Conservation (phyloP, 352 stramenopile species). For the Globisporangium parvum region DNA sequence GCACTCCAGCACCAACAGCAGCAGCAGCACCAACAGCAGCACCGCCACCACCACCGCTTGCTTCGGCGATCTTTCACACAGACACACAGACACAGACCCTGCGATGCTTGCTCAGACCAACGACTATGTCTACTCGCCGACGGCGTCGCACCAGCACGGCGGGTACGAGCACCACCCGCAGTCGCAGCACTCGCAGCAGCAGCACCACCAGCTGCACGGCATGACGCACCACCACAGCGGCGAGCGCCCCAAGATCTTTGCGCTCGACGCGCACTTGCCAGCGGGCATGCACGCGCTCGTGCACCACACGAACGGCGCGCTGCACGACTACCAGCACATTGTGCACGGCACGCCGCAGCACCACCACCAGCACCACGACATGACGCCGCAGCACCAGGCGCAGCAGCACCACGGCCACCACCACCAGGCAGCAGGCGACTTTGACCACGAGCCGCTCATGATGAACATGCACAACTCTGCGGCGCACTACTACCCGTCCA, state of each 20-base stretch:
- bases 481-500: constrained; percentile 40
- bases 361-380: constrained; percentile 28
- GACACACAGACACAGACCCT: not conserved
- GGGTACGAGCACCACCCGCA: constrained; percentile 25
- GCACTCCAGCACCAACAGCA: constrained; percentile 12
- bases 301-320: constrained; percentile 26
- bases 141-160: constrained; percentile 6
- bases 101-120: constrained; percentile 39
- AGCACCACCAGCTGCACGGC: constrained; percentile 12
- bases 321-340: constrained; percentile 34
- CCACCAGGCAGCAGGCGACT: constrained; percentile 22
- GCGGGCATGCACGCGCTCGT: constrained; percentile 30
- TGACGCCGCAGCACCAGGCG: constrained; percentile 39
- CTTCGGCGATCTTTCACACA: constrained; percentile 1
- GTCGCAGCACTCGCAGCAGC: constrained; percentile 14
- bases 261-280: constrained; percentile 20
- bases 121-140: constrained; percentile 60
- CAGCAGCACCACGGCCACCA: constrained; percentile 28
- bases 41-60: not conserved
- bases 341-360: constrained; percentile 33
- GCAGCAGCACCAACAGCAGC: not conserved
- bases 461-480: constrained; percentile 52
- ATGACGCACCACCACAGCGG: constrained; percentile 36
- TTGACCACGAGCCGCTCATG: constrained; percentile 56
- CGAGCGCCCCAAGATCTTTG: constrained; percentile 58